These are phyloP conservation scores for Naumovozyma dairenensis DNA, from an alignment of 805 yeast genomes.

Conservation along the genomic window DNA sequence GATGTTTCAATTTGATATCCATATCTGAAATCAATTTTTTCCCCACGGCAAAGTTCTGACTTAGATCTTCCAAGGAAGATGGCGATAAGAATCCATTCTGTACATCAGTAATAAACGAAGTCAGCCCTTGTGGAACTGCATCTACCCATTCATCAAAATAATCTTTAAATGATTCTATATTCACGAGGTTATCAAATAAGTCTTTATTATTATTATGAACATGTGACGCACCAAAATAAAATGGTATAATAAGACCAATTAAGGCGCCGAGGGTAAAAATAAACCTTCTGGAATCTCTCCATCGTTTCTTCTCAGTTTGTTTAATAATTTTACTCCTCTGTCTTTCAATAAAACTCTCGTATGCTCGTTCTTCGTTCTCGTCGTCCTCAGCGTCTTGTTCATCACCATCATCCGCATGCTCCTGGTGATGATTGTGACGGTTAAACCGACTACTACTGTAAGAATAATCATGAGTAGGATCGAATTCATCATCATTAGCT, in stretches of 20 bases:
- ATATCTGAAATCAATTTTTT: constrained; percentile 43
- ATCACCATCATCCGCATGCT: too few relatives aligned
- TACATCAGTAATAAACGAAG: constrained; percentile 49
- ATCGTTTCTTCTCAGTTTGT: constrained; percentile 5
- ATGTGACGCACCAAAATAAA: constrained; percentile 41
- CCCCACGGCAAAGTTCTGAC: constrained; percentile 88
- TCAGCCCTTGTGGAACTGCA: constrained; percentile 55
- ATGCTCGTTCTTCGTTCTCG: not conserved
- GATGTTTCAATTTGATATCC: constrained; percentile 49
- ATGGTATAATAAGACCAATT: constrained; percentile 56
- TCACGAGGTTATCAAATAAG: constrained; percentile 37
- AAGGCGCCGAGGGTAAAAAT: constrained; percentile 63
- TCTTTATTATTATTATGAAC: constrained; percentile 20
- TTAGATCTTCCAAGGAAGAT: constrained; percentile 34
- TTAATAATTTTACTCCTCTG: not conserved
- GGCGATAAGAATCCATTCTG: constrained; percentile 17
- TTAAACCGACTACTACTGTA: too few relatives aligned
- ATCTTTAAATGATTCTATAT: constrained; percentile 49
- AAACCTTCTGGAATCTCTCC: constrained; percentile 44
- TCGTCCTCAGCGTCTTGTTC: constrained; percentile 1
- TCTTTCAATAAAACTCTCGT: not conserved
- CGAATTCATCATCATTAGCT: too few relatives aligned
- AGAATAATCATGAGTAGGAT: too few relatives aligned
- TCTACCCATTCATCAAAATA: constrained; percentile 67
- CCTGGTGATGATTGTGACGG: too few relatives aligned